A percentile compares a stretch with the other conserved stretches of the same genome.
Conservation (phyloP, 2,329 filamentous ascomycete genomes). For the Fusarium sp. region DNA sequence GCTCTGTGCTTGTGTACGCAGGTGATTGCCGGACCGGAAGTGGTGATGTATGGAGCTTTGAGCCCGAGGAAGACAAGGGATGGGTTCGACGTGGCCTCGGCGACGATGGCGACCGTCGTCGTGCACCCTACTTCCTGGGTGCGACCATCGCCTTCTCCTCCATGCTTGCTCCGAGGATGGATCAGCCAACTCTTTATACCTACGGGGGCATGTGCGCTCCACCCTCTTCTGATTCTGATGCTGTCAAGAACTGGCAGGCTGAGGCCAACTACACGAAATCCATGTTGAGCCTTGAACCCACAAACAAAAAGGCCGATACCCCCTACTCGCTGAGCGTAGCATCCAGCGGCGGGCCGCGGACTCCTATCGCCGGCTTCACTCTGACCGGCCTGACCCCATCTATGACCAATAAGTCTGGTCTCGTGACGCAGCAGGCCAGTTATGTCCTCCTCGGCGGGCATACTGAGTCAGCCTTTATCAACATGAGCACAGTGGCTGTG, state of each 20-base stretch:
- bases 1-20: constrained; percentile 80
- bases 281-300: constrained; percentile 79
- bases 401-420: constrained; percentile 76
- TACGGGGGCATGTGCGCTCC: constrained; percentile 93
- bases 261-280: constrained; percentile 83
- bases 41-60: constrained; percentile 77
- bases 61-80: constrained; percentile 49
- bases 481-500: constrained; percentile 92
- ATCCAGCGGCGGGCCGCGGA: constrained; percentile 72
- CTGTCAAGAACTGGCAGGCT: constrained; percentile 73
- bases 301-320: constrained; percentile 46
- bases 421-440: constrained; percentile 80
- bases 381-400: constrained; percentile 82
- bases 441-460: constrained; percentile 91
- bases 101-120: constrained; percentile 40
- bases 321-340: constrained; percentile 58
- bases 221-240: constrained; percentile 50
- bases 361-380: constrained; percentile 89
- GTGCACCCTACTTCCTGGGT: constrained; percentile 67
- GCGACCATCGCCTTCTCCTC: constrained; percentile 78
- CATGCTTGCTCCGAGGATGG: constrained; percentile 67
- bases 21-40: constrained; percentile 77
- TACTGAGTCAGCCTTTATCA: constrained; percentile 87
- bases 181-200: constrained; percentile 74
- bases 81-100: constrained; percentile 47